A percentile compares a stretch with the other conserved stretches of the same genome.
Evolutionary conservation across 192 early-diverging fungal genomes (phyloP).

Genomic region (Haplosporangium gracile): DNA sequence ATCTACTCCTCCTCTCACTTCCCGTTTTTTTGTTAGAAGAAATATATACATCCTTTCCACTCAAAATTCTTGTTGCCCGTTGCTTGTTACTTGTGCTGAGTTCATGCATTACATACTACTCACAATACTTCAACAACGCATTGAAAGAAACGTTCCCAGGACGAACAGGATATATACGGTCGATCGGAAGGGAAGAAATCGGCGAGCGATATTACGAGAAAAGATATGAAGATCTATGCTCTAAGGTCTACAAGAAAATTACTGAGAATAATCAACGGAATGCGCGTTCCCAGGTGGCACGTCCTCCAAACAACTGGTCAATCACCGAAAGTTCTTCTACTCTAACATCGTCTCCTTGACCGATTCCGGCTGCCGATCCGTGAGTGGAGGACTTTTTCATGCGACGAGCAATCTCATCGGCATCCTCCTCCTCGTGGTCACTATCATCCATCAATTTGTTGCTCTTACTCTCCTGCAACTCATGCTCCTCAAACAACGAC

Average conservation of each 20-base stretch:
- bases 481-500: conserved; percentile 49
- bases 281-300: conserved; percentile 41
- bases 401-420: not conserved
- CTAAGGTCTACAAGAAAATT: not conserved
- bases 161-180: too few species aligned
- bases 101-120: not conserved
- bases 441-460: conserved; percentile 46
- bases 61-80: not conserved
- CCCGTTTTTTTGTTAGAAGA: conserved; percentile 5
- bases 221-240: not conserved
- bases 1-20: not conserved
- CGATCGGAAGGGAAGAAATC: not conserved
- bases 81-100: not conserved
- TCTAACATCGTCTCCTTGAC: not conserved
- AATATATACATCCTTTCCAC: conserved; percentile 14
- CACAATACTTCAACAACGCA: not conserved
- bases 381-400: not conserved
- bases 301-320: conserved; percentile 53
- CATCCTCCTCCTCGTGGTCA: conserved; percentile 31
- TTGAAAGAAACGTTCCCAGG: not conserved
- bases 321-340: conserved; percentile 27
- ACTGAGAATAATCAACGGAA: conserved; percentile 19
- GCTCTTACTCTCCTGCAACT: not conserved
- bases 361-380: not conserved
- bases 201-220: not conserved